Evolutionary conservation across 75 land plant genomes (phyloP).

Genomic region (Pinus albicaulis): DNA sequence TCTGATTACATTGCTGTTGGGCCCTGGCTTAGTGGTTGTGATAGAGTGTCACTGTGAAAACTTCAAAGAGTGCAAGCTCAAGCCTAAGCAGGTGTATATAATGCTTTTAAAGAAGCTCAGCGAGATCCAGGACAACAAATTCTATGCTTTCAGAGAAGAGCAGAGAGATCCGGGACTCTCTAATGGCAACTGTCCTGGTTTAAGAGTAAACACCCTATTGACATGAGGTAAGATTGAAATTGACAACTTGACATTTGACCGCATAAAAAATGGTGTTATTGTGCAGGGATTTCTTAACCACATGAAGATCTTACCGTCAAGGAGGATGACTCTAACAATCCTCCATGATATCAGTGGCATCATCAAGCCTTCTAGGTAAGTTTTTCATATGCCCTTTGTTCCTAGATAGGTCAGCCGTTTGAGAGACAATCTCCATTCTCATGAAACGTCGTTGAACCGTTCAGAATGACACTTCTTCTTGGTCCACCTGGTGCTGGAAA

Average conservation of each 20-base stretch:
- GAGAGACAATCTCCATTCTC: background rate
- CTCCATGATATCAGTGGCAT: slow-evolving; percentile 65
- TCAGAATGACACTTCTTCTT: slow-evolving; percentile 36
- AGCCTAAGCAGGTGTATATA: too few species aligned
- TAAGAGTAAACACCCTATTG: background rate
- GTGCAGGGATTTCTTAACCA: slow-evolving; percentile 31
- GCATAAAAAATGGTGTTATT: background rate
- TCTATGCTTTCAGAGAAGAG: background rate
- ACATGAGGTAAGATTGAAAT: background rate
- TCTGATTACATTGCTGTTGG: slow-evolving; percentile 8
- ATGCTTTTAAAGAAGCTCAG: too few species aligned
- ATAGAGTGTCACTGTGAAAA: too few species aligned
- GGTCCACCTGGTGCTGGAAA: slow-evolving; percentile 43
- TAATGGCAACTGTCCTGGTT: background rate
- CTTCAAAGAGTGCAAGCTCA: too few species aligned
- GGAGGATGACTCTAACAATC: slow-evolving; percentile 47
- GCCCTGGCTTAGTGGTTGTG: too few species aligned
- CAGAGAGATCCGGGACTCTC: background rate
- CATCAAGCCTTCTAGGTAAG: background rate
- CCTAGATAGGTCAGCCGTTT: background rate
- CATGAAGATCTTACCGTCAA: slow-evolving; percentile 26
- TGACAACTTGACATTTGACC: background rate
- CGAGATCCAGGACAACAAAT: too few species aligned
- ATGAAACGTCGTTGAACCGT: background rate
- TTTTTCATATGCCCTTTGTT: background rate